A percentile compares a stretch with the other conserved stretches of the same genome.
Conservation (phyloP, 495 filamentous ascomycete species). For the Penicillium psychrofluorescens region DNA sequence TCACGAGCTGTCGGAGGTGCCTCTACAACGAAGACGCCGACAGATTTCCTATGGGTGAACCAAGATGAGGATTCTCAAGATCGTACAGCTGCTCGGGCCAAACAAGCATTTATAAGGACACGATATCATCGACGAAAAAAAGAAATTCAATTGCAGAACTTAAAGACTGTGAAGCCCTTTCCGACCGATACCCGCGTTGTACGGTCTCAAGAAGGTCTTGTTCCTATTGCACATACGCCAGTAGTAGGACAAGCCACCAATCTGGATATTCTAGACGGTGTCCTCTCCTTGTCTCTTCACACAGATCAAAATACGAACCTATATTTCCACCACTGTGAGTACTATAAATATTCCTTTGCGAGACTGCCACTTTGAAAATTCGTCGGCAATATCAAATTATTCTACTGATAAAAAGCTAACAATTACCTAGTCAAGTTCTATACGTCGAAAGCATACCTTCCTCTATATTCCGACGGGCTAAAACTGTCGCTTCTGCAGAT, state of each 20-base stretch:
- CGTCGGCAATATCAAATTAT: not conserved
- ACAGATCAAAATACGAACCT: constrained; percentile 3
- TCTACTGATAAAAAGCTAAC: not conserved
- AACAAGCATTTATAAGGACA: constrained; percentile 5
- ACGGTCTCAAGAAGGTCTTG: too few relatives aligned
- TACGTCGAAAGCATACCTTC: constrained; percentile 5
- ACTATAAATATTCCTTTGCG: not conserved
- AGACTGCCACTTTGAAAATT: not conserved
- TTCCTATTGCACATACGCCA: not conserved
- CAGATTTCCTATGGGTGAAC: constrained; percentile 5
- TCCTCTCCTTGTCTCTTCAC: not conserved
- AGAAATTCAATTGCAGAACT: constrained; percentile 2
- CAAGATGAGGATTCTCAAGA: constrained; percentile 3
- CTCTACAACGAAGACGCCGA: not conserved
- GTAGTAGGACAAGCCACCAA: not conserved
- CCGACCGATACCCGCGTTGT: not conserved
- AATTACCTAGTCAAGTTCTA: constrained; percentile 1
- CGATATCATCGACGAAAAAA: constrained; percentile 3
- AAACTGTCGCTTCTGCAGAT: constrained; percentile 2
- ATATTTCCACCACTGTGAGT: constrained; percentile 8
- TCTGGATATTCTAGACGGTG: not conserved
- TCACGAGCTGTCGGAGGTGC: too few relatives aligned
- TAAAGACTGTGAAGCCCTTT: not conserved
- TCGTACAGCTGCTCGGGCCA: constrained; percentile 1
- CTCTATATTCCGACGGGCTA: constrained; percentile 1